These are phyloP conservation scores for Quercus tomentella DNA, from an alignment of 331 rosid genomes.

Conservation along the genomic window DNA sequence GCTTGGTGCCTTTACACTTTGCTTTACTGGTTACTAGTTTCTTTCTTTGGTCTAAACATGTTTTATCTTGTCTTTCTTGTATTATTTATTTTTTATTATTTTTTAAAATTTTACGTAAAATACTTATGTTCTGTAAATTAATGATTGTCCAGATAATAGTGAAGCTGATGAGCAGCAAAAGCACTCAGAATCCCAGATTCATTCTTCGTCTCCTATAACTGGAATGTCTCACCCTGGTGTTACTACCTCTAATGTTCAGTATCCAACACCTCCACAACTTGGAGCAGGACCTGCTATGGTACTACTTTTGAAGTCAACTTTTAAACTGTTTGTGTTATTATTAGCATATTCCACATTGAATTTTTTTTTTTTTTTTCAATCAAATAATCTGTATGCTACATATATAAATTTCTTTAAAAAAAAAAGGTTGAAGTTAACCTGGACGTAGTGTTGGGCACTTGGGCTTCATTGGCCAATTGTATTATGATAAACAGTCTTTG, in stretches of 20 bases:
- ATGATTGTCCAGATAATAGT: constrained; percentile 56
- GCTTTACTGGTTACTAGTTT: background rate
- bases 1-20: background rate
- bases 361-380: background rate
- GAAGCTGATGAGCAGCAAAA: constrained; percentile 63
- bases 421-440: background rate
- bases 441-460: background rate
- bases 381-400: background rate
- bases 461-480: background rate
- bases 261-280: constrained; percentile 60
- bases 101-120: background rate
- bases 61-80: background rate
- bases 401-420: background rate
- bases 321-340: background rate
- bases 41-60: background rate
- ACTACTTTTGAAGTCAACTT: constrained; percentile 25
- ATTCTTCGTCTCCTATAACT: constrained; percentile 42
- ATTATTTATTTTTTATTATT: background rate
- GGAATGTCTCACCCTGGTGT: constrained; percentile 53
- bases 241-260: constrained; percentile 51
- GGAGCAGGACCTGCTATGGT: constrained; percentile 86
- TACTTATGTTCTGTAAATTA: constrained; percentile 10
- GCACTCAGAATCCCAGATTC: constrained; percentile 53
- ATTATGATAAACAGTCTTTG: background rate
- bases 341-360: background rate